Base-by-base conservation (phyloP, 345 rosid genomes). In the Citrus reticulata region DNA sequence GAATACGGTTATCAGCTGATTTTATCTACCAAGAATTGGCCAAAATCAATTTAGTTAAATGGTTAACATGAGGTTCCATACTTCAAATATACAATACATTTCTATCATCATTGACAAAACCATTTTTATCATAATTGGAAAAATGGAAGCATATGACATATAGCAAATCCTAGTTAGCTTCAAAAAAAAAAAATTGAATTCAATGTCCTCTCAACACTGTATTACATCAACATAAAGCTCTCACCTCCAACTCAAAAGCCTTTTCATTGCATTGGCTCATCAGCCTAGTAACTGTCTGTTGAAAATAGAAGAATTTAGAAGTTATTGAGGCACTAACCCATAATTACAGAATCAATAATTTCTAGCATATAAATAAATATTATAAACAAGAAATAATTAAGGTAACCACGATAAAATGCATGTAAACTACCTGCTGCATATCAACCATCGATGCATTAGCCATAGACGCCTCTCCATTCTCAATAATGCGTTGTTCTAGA, bases 241-340 rank as follows among this genome's bases (percentile, higher is more conserved):
- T 83, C 75, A 94, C 98, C 98, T 94, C 99, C 61, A 97, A 89
- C 85, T 94, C 99, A 91, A 97, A 97, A 85, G 91, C 88, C 84
- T 89, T 94, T 82, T 97, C 99, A 82, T 93, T 93, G 83, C 97
- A 93, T 78, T 97, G 97, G 72, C 92, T 88, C 99, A 94, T 94
- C 88, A 97, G 84, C 85, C 87, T 92, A 91, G 84, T 89, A 57
- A 97, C 93, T 68, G 89, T 94, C 99, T 97, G 96, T 84, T 68
- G 55, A 82, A 70, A 77, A 40, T 37, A 81, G 81, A 55, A 80
- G 63, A 62, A 75, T 39, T 62, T 51, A 60, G 60, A 71, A 78
- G 58, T 27, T 77, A 67, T 29, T 55, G 66, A 83, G 78, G 51
- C n/a, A 75, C 34, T 9, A 60, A 61, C 17, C 64, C 6, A 40